Evolutionary conservation across 2,329 filamentous ascomycete species (phyloP), one percentile per base, ranked within the genome.

Genomic region (Cladosporium sp.): DNA sequence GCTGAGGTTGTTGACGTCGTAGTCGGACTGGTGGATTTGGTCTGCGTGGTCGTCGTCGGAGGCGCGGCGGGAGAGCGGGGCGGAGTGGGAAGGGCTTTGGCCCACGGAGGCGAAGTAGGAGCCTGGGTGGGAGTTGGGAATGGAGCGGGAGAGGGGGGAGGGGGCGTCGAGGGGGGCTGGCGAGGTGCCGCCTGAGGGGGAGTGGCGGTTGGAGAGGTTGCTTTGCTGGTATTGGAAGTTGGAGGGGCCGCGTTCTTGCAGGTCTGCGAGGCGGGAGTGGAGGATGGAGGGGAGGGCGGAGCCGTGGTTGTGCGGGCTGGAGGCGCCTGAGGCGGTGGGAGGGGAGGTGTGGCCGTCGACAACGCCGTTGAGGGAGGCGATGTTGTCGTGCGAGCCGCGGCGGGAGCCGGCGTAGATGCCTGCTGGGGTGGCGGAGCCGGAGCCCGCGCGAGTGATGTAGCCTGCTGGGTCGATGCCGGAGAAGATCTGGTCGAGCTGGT

Each of bases 401-500:
- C 89, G 83, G 50, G 79, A 82, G 40, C 79, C 77, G 2, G 87
- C 79, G 62, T 83, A 84, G 61, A 89, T 85, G 5, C 63, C 65
- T 0, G 52, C 54, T 16, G 93, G 93, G 34, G 89, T 96, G 66
- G 81, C 89, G 53, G 89, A 66, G 14, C 71, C 74, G 57, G 73
- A 79, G 32, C 61, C 62, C 0, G 64, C 64, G 49, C 63, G 58
- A 49, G 64, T 69, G 70, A 90, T 85, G 66, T 91, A 87, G n/a
- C 88, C 89, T 49, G 79, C 83, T 8, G 82, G 78, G 61, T 95
- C 89, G 53, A 96, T 80, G 56, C 92, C 89, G 60, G 89, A 89
- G 71, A 95, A 98, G 1, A 97, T 77, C 66, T 89, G 85, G 68
- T 98, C 93, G 22, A 97, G 81, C 42, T 87, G 80, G 68, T 97